phyloP scores from a whole-genome alignment of 1,284 basidiomycete species.

The Microbotryum lychnidis-dioicae region DNA sequence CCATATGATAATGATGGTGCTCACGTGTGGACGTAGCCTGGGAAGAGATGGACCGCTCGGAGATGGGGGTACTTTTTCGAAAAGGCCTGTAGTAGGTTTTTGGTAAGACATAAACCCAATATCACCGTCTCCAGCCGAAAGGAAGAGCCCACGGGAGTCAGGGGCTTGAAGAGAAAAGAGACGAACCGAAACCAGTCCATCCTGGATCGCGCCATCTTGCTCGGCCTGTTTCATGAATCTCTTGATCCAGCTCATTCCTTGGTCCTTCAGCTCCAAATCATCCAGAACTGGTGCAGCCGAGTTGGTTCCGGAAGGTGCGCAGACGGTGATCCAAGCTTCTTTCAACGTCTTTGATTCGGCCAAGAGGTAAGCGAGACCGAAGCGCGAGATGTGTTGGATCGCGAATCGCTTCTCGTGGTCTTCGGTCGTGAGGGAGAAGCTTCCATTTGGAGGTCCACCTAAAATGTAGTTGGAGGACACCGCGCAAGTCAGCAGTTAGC shows the following conservation, averaged over 20 bases:
- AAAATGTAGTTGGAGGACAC: too few species aligned
- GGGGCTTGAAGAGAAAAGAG: not conserved
- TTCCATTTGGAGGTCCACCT: constrained; percentile 30
- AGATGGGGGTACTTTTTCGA: constrained; percentile 13
- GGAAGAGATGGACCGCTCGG: constrained; percentile 21
- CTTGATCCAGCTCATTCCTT: constrained; percentile 5
- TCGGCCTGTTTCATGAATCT: constrained; percentile 12
- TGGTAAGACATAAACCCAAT: too few species aligned
- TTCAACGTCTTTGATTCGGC: constrained; percentile 37
- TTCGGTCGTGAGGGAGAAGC: constrained; percentile 20
- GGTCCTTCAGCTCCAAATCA: constrained; percentile 19
- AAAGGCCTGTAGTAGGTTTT: constrained; percentile 9
- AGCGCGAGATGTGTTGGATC: constrained; percentile 40
- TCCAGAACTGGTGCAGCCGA: constrained; percentile 12
- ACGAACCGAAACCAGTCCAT: constrained; percentile 20
- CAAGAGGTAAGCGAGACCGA: constrained; percentile 38
- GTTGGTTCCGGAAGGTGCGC: constrained; percentile 34
- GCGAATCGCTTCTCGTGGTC: constrained; percentile 38
- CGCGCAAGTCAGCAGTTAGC: not conserved
- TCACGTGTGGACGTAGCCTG: constrained; percentile 18
- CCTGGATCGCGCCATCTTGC: constrained; percentile 19
- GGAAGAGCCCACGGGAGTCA: not conserved
- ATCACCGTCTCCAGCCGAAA: too few species aligned
- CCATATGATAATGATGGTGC: not conserved
- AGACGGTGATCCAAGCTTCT: constrained; percentile 35